phyloP scores from a whole-genome alignment of 495 filamentous ascomycete species.

The Xylaria intraflava region DNA sequence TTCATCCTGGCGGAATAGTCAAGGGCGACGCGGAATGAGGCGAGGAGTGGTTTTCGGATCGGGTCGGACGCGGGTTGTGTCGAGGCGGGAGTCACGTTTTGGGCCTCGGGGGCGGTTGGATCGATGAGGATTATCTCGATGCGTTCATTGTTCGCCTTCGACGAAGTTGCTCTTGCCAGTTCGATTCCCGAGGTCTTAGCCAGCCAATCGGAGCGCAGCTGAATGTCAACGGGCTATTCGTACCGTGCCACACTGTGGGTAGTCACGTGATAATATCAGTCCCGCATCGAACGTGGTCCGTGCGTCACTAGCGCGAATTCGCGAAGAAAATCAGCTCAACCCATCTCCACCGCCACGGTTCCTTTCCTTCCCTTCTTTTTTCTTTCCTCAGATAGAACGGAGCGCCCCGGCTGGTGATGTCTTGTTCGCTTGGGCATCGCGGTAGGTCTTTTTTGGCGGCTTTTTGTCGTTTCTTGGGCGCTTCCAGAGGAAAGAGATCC shows the following conservation, averaged over 20 bases:
- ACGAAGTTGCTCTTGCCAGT: slow-evolving; percentile 9
- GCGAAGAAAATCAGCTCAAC: background rate
- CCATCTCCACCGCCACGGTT: background rate
- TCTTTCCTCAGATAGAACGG: slow-evolving; percentile 46
- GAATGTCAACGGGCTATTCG: slow-evolving; percentile 11
- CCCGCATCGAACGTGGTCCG: slow-evolving; percentile 4
- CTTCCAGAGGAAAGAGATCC: slow-evolving; percentile 47
- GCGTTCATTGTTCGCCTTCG: slow-evolving; percentile 12
- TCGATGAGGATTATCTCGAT: slow-evolving; percentile 12
- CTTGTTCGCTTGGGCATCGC: slow-evolving; percentile 29
- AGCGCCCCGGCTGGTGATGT: slow-evolving; percentile 33
- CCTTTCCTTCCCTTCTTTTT: slow-evolving; percentile 19
- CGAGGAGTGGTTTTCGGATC: background rate
- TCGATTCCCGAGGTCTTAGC: slow-evolving; percentile 11
- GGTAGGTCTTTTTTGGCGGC: slow-evolving; percentile 28
- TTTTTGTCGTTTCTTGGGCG: slow-evolving; percentile 36
- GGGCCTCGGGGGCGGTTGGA: slow-evolving; percentile 13
- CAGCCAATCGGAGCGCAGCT: slow-evolving; percentile 9
- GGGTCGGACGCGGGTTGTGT: slow-evolving; percentile 3
- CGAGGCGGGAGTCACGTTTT: background rate
- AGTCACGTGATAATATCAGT: slow-evolving; percentile 14
- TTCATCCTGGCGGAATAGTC: slow-evolving; percentile 46
- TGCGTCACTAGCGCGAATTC: slow-evolving; percentile 6
- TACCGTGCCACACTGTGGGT: background rate
- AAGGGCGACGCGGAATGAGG: background rate